Conservation (phyloP, 2,329 filamentous ascomycete species). For the Coleophoma eucalyptorum region DNA sequence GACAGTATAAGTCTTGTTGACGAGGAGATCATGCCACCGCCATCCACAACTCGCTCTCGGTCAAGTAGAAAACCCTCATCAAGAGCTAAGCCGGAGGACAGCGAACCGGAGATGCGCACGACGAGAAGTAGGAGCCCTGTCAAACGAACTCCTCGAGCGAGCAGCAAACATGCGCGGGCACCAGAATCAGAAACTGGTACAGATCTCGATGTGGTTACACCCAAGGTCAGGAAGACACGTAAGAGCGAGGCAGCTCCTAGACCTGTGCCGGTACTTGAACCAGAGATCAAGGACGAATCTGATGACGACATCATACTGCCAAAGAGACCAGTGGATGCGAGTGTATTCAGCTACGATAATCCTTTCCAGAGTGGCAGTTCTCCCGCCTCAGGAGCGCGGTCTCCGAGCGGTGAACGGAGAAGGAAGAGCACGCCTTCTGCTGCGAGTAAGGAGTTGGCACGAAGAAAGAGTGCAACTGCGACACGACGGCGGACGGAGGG, state of each 20-base stretch:
- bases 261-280: constrained; percentile 7
- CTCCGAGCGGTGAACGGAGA: constrained; percentile 45
- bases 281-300: constrained; percentile 38
- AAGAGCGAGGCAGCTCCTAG: constrained; percentile 39
- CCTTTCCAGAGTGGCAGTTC: constrained; percentile 88
- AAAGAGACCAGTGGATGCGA: constrained; percentile 39
- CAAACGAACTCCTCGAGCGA: constrained; percentile 51
- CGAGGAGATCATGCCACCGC: constrained; percentile 48
- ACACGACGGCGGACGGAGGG: constrained; percentile 48
- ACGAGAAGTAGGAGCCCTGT: constrained; percentile 43
- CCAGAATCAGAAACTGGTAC: constrained; percentile 47
- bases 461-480: constrained; percentile 29
- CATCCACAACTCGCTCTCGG: constrained; percentile 46
- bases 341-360: constrained; percentile 83
- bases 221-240: constrained; percentile 43
- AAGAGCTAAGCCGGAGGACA: constrained; percentile 44
- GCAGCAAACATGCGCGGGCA: constrained; percentile 47
- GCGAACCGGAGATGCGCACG: constrained; percentile 43
- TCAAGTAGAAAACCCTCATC: constrained; percentile 52
- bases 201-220: constrained; percentile 33
- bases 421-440: constrained; percentile 30
- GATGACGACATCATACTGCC: constrained; percentile 13
- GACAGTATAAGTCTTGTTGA: constrained; percentile 59
- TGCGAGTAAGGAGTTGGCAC: constrained; percentile 30
- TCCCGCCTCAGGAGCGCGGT: constrained; percentile 48